Evolutionary conservation across 345 rosid species (phyloP), one percentile per base, ranked within the genome.

Genomic region (Linum tenue): DNA sequence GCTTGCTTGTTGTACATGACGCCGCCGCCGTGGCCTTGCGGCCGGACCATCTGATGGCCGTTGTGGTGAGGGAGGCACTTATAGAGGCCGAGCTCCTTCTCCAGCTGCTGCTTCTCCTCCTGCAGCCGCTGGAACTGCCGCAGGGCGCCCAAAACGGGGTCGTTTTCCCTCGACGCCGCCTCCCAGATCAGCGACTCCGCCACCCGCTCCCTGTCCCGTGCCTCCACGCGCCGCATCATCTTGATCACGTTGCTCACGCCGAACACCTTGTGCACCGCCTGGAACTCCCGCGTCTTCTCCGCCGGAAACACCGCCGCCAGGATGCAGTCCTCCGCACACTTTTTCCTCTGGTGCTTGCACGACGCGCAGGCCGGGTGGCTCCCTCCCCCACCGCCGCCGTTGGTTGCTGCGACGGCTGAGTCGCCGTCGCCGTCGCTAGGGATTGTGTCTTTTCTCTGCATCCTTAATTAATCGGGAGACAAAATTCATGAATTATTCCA

Each of bases 171-270:
- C 53, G 14, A 9, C 11, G 53, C 53, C 11, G 99, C 96, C 72
- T 90, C 95, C 99, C 97, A 90, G 8, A 88, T 72, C 2, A 94
- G 62, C 0, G 99, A 88, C 39, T 94, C 91, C 0, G 82, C 80
- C 0, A 78, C 71, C 36, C 48, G 64, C 14, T 67, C 71, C 6
- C 89, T 72, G 61, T 90, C 86, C 11, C 79, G 90, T 14, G 73
- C 80, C 0, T 63, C 37, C 2, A 76, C 88, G 10, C 58, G 67
- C 2, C 77, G 70, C 10, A 90, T 72, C 62, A 90, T 78, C 72
- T 86, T 94, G 10, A 74, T 66, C 4, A 82, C 81, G 16, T 84
- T 87, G 69, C 82, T 76, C 0, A 83, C 87, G 0, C 92, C 89
- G 7, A 78, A 87, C 1, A 84, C 69, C 63, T 59, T 77, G 37